These are phyloP conservation scores for Suhomyces coccinellae DNA, from an alignment of 1,139 yeast genomes.

Conservation along the genomic window DNA sequence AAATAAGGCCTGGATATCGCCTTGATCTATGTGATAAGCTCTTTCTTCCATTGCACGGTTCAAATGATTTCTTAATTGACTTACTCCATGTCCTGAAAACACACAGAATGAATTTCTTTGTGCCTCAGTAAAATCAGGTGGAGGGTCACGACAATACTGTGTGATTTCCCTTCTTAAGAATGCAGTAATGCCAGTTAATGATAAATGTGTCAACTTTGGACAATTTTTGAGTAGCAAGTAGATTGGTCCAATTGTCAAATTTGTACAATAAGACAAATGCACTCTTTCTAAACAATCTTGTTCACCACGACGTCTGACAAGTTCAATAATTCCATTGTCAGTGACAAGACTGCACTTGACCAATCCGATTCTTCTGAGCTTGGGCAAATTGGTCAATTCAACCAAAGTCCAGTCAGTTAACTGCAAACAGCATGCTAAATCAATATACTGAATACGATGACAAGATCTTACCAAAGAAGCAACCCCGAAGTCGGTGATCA, in stretches of 20 bases:
- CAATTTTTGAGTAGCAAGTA: constrained; percentile 75
- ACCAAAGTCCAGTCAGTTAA: constrained; percentile 81
- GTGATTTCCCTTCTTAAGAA: constrained; percentile 85
- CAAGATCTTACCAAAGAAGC: constrained; percentile 73
- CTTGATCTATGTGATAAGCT: constrained; percentile 42
- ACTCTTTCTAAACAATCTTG: constrained; percentile 84
- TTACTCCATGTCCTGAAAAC: constrained; percentile 89
- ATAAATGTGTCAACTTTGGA: constrained; percentile 83
- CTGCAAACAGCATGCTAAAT: constrained; percentile 91
- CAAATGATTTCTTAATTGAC: constrained; percentile 63
- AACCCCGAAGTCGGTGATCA: constrained; percentile 88
- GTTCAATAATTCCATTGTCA: constrained; percentile 78
- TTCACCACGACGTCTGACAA: constrained; percentile 71
- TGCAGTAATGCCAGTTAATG: constrained; percentile 85
- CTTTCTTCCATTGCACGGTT: constrained; percentile 47
- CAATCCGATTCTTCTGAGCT: constrained; percentile 85
- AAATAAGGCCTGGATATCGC: constrained; percentile 36
- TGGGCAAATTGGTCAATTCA: constrained; percentile 75
- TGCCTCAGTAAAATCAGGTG: constrained; percentile 85
- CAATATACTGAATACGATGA: constrained; percentile 86
- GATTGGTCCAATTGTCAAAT: constrained; percentile 71
- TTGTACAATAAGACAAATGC: constrained; percentile 88
- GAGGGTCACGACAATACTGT: constrained; percentile 90
- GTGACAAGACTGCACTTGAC: constrained; percentile 90
- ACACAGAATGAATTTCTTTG: constrained; percentile 91